Base-by-base conservation (phyloP, 108 stramenopile genomes). In the Hondaea fermentalgiana region DNA sequence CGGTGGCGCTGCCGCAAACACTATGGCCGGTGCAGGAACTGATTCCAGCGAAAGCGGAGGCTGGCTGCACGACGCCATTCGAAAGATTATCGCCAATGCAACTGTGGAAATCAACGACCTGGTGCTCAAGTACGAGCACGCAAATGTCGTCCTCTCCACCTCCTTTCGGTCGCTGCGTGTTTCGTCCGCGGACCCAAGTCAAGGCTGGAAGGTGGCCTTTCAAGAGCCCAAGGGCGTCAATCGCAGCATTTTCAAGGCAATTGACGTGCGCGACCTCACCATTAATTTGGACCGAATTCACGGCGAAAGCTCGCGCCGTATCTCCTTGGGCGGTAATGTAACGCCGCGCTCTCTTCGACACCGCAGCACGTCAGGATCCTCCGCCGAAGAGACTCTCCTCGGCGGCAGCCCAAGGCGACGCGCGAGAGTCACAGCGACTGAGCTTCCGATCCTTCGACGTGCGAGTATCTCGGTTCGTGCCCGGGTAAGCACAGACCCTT, bases 121-220 rank as follows among this genome's bases (percentile, higher is more conserved):
- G 23, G 91, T 91, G n/a, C 90, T 91, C 90, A 91, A 91, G 90
- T 91, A 91, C 45, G 91, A 91, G 88, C 90, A 91, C 89, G 91
- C 90, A 10, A 90, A 91, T 72, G 90, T 91, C 17, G 91, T 91
- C 47, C 69, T 90, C 5, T 91, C 91, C 25, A 89, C 91, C 17
- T 72, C 88, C 12, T 47, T 87, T 21, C 87, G 90, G 88, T 91
- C 91, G 35, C 88, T 91, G 23, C 88, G 76, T 44, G 88, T 90
- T 35, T 90, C 89, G 49, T 91, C 91, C n/a, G 91, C 91, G 53
- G 72, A 91, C 28, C 91, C 91, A 17, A 90, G 53, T 28, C 88
- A 88, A 53, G 90, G 83, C 4, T 91, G 91, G 91, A 90, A 88
- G 28, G 88, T 88, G 17, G 88, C 90, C 10, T 91, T 91, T 83